Conservation (phyloP, 306 rosid genomes). For the Vigna nakashimae region DNA sequence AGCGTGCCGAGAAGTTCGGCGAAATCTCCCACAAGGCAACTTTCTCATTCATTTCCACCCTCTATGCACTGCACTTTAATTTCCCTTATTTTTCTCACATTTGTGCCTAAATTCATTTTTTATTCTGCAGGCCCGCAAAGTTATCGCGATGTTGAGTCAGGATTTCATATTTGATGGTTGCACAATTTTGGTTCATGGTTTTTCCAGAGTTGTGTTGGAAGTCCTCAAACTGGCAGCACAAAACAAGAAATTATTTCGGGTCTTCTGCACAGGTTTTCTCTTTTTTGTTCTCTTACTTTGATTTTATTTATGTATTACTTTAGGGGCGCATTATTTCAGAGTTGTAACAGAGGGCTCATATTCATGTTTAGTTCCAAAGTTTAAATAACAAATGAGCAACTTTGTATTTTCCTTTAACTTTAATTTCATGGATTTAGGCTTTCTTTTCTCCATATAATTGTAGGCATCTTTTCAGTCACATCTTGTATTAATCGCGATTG, state of each 20-base stretch:
- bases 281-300: conserved; percentile 5
- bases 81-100: not conserved
- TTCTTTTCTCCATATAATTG: not conserved
- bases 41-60: not conserved
- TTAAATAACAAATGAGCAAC: not conserved
- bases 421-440: too few species aligned
- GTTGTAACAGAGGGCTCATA: not conserved
- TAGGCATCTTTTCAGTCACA: not conserved
- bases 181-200: conserved; percentile 92
- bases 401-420: not conserved
- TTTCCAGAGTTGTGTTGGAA: conserved; percentile 87
- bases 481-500: not conserved
- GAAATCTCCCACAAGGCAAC: conserved; percentile 78
- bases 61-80: not conserved
- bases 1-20: conserved; percentile 92
- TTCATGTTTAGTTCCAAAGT: not conserved
- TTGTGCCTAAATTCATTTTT: not conserved
- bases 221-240: conserved; percentile 83
- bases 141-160: conserved; percentile 87
- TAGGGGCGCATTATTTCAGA: not conserved
- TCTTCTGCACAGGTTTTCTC: conserved; percentile 84
- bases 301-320: not conserved
- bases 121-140: conserved; percentile 77
- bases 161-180: conserved; percentile 93
- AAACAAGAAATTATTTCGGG: conserved; percentile 78